phyloP scores from a whole-genome alignment of 2,329 filamentous ascomycete species.

The Ascochyta koolunga region DNA sequence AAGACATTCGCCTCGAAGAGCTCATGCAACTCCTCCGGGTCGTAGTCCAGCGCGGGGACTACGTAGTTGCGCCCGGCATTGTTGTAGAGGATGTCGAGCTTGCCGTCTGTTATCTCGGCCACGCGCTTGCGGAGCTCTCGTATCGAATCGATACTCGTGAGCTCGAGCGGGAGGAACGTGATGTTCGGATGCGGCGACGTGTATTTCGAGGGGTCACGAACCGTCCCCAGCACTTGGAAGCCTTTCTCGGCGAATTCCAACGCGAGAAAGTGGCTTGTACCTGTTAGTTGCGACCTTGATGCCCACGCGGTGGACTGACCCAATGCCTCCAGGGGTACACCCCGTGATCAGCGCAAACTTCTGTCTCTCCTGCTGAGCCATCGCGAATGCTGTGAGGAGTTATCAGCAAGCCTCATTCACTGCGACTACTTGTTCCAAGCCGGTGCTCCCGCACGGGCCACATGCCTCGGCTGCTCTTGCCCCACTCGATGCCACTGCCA shows the following conservation, averaged over 20 bases:
- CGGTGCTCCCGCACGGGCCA: background rate
- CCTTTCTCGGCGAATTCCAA: slow-evolving; percentile 60
- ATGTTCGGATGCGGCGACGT: slow-evolving; percentile 57
- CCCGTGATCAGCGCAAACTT: slow-evolving; percentile 48
- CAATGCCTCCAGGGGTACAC: slow-evolving; percentile 63
- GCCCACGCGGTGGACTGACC: slow-evolving; percentile 27
- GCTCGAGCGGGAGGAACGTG: slow-evolving; percentile 61
- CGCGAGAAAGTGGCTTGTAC: slow-evolving; percentile 56
- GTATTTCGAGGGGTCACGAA: slow-evolving; percentile 58
- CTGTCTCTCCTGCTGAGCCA: slow-evolving; percentile 21
- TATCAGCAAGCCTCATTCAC: background rate
- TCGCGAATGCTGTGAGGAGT: slow-evolving; percentile 2
- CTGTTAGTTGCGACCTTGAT: background rate
- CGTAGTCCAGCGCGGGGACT: slow-evolving; percentile 62
- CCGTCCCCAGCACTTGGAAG: slow-evolving; percentile 64
- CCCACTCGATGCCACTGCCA: slow-evolving; percentile 12
- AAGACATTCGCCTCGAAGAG: slow-evolving; percentile 58
- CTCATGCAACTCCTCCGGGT: slow-evolving; percentile 43
- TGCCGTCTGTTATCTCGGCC: slow-evolving; percentile 53
- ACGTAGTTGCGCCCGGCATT: slow-evolving; percentile 65
- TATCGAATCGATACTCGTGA: slow-evolving; percentile 58
- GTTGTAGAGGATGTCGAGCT: slow-evolving; percentile 64
- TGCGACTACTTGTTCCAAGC: background rate
- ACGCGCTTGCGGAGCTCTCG: slow-evolving; percentile 55
- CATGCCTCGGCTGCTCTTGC: slow-evolving; percentile 12